These are phyloP conservation scores for Uronychia setigera DNA, from an alignment of 73 alveolate genomes.

Conservation along the genomic window DNA sequence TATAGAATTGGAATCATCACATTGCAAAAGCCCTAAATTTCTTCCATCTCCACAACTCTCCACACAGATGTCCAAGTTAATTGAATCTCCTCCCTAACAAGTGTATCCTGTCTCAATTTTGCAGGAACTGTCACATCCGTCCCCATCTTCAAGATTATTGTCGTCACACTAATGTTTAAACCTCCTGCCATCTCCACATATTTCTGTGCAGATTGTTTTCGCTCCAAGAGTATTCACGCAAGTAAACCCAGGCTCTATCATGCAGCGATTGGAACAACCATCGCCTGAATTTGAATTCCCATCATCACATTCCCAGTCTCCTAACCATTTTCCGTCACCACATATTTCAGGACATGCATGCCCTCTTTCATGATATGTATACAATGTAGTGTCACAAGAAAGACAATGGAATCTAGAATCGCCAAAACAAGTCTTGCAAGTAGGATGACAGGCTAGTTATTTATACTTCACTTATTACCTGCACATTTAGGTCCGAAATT, in stretches of 20 bases:
- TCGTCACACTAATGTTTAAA: constrained; percentile 24
- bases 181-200: constrained; percentile 33
- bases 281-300: constrained; percentile 23
- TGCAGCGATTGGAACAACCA: constrained; percentile 22
- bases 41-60: constrained; percentile 54
- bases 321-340: constrained; percentile 63
- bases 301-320: constrained; percentile 50
- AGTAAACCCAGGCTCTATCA: constrained; percentile 17
- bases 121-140: constrained; percentile 27
- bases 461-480: not conserved
- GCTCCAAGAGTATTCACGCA: constrained; percentile 11
- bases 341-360: constrained; percentile 50
- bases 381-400: constrained; percentile 22
- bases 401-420: constrained; percentile 24
- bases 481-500: constrained; percentile 24
- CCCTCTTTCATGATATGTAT: constrained; percentile 23
- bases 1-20: constrained; percentile 49
- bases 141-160: constrained; percentile 25
- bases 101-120: constrained; percentile 30
- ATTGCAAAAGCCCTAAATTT: constrained; percentile 15
- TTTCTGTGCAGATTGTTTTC: constrained; percentile 20
- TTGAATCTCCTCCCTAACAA: constrained; percentile 10
- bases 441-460: constrained; percentile 20
- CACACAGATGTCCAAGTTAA: constrained; percentile 11
- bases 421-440: constrained; percentile 35